These are phyloP conservation scores for Colletotrichum horii DNA, from an alignment of 2,329 filamentous ascomycete species.

Conservation along the genomic window DNA sequence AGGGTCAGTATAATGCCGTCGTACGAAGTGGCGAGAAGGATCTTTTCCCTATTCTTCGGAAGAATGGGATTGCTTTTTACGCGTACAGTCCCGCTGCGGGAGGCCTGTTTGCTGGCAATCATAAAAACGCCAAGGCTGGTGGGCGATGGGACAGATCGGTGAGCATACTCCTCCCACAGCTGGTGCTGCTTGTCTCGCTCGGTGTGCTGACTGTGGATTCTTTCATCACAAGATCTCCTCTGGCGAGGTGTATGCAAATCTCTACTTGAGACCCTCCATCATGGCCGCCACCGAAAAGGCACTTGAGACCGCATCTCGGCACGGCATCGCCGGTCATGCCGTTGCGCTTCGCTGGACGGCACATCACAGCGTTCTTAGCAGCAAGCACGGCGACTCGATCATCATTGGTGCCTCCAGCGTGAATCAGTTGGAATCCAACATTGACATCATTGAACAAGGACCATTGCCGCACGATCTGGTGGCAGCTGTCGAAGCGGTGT, in stretches of 20 bases:
- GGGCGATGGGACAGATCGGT: conserved; percentile 31
- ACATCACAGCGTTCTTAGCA: conserved; percentile 38
- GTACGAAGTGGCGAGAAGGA: conserved; percentile 44
- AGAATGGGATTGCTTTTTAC: conserved; percentile 46
- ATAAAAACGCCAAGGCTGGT: conserved; percentile 22
- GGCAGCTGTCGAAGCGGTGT: conserved; percentile 14
- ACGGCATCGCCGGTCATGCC: conserved; percentile 42
- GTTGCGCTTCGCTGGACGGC: conserved; percentile 46
- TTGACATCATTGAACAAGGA: conserved; percentile 41
- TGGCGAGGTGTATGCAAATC: conserved; percentile 28
- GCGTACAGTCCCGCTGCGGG: conserved; percentile 45
- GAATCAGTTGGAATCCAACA: conserved; percentile 38
- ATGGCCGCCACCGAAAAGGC: conserved; percentile 30
- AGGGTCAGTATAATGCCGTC: conserved; percentile 53
- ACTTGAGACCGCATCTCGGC: conserved; percentile 29
- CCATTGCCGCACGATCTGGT: conserved; percentile 42
- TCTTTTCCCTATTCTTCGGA: conserved; percentile 46
- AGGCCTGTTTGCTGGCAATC: conserved; percentile 19
- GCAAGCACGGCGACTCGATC: conserved; percentile 36
- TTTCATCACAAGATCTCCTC: not conserved
- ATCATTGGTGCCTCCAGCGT: conserved; percentile 39
- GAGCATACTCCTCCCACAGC: not conserved
- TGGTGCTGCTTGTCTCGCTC: not conserved
- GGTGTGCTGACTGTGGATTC: not conserved
- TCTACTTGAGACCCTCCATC: conserved; percentile 34